Base-by-base conservation (phyloP, 768 basidiomycete genomes). In the Dioszegia hungarica region DNA sequence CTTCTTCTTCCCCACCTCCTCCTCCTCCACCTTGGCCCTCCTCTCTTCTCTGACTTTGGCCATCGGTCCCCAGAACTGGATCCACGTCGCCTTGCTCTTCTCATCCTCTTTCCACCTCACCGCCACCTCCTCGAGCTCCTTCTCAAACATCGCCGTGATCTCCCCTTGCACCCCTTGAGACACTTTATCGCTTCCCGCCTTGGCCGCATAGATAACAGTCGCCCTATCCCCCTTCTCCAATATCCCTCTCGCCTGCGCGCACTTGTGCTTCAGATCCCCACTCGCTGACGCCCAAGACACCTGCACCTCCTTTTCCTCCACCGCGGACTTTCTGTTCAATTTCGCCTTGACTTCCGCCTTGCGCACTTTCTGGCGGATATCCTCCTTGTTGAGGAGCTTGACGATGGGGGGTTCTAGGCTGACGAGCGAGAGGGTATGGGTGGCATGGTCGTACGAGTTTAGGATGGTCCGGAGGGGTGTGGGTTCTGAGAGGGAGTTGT, bases 301-400 rank as follows among this genome's bases (percentile, higher is more conserved):
- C 46, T 73, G 72, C 25, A 75, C 63, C 46, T 73, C 70, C 44
- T 67, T 68, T 31, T 68, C 67, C 46, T 72, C 66, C 12, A 62
- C 44, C 1, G 54, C 63, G n/a, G 60, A 54, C 31, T 62, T 62
- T 2, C 58, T 51, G 27, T 55, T 49, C 37, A 62, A 27, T 25
- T 61, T 63, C 2, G 59, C 60, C 49, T 67, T 67, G 14, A 59
- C 60, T 41, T 73, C 64, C 2, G 47, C 36, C 11, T 40, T 47
- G 15, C 58, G 43, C 11, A 57, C 61, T 38, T 62, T 60, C 25
- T 56, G 45, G 17, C 58, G 39, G 24, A 65, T 55, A n/a, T 59
- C 70, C 20, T 62, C 56, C 14, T 61, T 61, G n/a, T 64, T 57
- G 5, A 68, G 50, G 6, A 75, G 50, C 29, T 66, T 62, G 22